Conservation (phyloP, 345 rosid genomes). For the Pistacia vera region DNA sequence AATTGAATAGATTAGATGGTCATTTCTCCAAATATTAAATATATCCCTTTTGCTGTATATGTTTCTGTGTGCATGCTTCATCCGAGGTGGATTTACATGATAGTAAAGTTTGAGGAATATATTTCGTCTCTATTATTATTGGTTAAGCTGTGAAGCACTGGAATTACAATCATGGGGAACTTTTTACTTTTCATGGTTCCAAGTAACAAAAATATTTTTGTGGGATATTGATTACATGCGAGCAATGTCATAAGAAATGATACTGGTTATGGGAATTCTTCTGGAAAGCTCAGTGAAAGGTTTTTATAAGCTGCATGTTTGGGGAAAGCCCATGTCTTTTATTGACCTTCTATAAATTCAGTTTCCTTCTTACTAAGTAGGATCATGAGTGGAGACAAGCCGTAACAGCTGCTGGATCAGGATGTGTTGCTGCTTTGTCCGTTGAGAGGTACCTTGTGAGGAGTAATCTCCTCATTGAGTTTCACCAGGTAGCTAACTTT, state of each 20-base stretch:
- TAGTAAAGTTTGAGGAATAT: neutral
- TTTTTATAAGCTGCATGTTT: neutral
- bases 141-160: neutral
- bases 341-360: neutral
- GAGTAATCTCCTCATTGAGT: slow-evolving; percentile 85
- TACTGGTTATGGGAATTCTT: neutral
- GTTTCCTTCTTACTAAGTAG: slow-evolving; percentile 34
- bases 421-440: slow-evolving; percentile 96
- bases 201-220: too few species aligned
- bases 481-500: slow-evolving; percentile 74
- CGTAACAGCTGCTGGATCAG: slow-evolving; percentile 94
- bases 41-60: neutral
- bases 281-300: neutral
- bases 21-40: neutral
- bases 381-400: slow-evolving; percentile 99
- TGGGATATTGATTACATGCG: neutral
- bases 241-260: neutral
- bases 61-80: neutral
- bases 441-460: slow-evolving; percentile 92
- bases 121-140: neutral
- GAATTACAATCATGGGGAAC: neutral
- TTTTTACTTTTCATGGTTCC: neutral
- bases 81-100: neutral
- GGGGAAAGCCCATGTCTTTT: neutral
- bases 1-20: slow-evolving; percentile 8